Conservation (phyloP, 371 early-diverging fungal genomes). For the Mortierella sp. region DNA sequence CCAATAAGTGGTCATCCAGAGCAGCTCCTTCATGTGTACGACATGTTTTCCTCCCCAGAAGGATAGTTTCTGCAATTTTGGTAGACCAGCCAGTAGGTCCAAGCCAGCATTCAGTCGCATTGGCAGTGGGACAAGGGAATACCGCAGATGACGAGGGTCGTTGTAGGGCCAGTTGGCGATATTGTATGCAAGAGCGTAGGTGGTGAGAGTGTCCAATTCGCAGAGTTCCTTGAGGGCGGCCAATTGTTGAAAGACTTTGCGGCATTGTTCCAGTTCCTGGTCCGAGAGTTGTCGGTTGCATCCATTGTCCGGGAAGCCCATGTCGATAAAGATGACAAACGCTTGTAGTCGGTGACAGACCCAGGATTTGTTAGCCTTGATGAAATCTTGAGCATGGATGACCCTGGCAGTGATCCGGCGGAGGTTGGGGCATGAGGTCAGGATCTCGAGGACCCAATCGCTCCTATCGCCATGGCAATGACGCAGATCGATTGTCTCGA, state of each 20-base stretch:
- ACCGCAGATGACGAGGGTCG: conserved; percentile 2
- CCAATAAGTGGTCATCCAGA: conserved; percentile 16
- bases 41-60: conserved; percentile 16
- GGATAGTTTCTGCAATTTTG: background rate
- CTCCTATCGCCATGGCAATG: background rate
- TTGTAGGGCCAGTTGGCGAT: background rate
- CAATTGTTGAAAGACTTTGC: background rate
- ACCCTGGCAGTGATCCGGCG: conserved; percentile 1
- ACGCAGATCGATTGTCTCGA: conserved; percentile 10
- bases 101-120: conserved; percentile 9
- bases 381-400: conserved; percentile 5
- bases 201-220: background rate
- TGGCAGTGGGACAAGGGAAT: background rate
- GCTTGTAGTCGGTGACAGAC: conserved; percentile 9
- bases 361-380: conserved; percentile 6
- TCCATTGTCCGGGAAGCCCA: conserved; percentile 9
- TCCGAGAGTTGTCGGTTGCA: conserved; percentile 1
- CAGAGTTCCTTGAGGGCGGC: conserved; percentile 4
- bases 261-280: conserved; percentile 7
- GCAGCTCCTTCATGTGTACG: background rate
- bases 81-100: background rate
- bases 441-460: conserved; percentile 9
- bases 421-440: conserved; percentile 11
- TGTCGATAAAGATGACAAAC: conserved; percentile 9
- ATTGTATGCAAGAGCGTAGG: background rate